Evolutionary conservation across 371 early-diverging fungal genomes (phyloP).

Genomic region (Ordospora colligata): DNA sequence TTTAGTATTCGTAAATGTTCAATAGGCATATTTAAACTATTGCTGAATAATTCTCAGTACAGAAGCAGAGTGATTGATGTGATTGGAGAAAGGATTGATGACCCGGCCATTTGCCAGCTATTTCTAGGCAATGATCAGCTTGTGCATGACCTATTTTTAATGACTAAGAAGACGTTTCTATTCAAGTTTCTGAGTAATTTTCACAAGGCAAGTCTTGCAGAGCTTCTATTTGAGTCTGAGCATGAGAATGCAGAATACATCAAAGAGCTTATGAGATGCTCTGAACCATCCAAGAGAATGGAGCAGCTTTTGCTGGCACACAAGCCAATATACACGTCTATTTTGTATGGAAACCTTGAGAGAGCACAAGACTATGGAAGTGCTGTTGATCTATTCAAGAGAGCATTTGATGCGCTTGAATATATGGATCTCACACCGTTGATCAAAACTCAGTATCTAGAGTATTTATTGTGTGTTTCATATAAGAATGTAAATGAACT

Average conservation of each 20-base stretch:
- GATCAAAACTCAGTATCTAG: not conserved
- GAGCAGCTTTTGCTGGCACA: not conserved
- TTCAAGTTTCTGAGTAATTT: conserved; percentile 1
- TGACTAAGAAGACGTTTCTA: not conserved
- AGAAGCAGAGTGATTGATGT: not conserved
- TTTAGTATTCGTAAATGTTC: not conserved
- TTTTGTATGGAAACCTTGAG: not conserved
- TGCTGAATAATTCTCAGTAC: not conserved
- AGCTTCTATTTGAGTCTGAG: not conserved
- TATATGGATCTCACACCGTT: not conserved
- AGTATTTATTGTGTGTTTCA: conserved; percentile 8
- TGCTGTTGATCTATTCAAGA: not conserved
- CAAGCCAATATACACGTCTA: not conserved
- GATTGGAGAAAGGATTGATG: conserved; percentile 3
- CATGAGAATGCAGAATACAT: not conserved
- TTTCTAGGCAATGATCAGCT: not conserved
- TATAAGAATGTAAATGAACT: conserved; percentile 18
- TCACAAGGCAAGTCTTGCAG: not conserved
- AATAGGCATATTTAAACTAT: not conserved
- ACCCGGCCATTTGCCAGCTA: not conserved
- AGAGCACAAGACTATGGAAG: not conserved
- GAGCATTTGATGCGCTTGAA: conserved; percentile 5
- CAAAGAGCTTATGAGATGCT: not conserved
- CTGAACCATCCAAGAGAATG: not conserved
- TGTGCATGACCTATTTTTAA: not conserved